These are phyloP conservation scores for Exserohilum turcica DNA, from an alignment of 2,329 filamentous ascomycete species.

Conservation along the genomic window DNA sequence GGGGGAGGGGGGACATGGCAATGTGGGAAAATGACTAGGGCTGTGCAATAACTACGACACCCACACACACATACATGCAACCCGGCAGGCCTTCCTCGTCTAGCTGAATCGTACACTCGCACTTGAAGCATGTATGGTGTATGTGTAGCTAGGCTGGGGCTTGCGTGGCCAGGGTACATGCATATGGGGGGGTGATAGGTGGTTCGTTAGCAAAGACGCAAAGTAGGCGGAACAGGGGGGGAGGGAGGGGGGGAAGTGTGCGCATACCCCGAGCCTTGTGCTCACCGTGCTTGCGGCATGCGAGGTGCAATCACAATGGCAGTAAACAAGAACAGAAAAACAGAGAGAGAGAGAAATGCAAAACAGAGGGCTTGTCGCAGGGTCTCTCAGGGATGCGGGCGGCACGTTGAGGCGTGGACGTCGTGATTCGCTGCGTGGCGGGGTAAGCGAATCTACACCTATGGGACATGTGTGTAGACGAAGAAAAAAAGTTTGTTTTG, in stretches of 20 bases:
- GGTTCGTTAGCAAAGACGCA: too few species aligned
- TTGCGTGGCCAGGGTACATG: too few species aligned
- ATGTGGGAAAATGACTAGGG: neutral
- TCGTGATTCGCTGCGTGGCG: constrained; percentile 12
- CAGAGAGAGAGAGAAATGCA: too few species aligned
- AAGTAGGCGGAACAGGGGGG: neutral
- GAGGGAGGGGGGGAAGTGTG: neutral
- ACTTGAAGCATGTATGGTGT: constrained; percentile 1
- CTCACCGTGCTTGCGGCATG: neutral
- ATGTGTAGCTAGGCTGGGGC: constrained; percentile 3
- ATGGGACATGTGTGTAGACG: neutral
- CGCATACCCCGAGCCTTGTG: neutral
- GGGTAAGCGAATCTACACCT: neutral
- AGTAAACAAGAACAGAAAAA: too few species aligned
- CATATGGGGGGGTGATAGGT: too few species aligned
- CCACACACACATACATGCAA: neutral
- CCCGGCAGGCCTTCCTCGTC: constrained; percentile 14
- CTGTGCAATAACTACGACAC: neutral
- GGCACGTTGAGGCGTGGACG: constrained; percentile 11
- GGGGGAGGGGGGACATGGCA: neutral
- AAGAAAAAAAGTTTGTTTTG: neutral
- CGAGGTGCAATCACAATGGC: neutral
- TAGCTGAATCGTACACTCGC: constrained; percentile 6
- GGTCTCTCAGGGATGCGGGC: neutral
- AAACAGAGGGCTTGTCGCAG: too few species aligned